These are phyloP conservation scores for Coemansia sp. DNA, from an alignment of 192 early-diverging fungal genomes.

Conservation along the genomic window DNA sequence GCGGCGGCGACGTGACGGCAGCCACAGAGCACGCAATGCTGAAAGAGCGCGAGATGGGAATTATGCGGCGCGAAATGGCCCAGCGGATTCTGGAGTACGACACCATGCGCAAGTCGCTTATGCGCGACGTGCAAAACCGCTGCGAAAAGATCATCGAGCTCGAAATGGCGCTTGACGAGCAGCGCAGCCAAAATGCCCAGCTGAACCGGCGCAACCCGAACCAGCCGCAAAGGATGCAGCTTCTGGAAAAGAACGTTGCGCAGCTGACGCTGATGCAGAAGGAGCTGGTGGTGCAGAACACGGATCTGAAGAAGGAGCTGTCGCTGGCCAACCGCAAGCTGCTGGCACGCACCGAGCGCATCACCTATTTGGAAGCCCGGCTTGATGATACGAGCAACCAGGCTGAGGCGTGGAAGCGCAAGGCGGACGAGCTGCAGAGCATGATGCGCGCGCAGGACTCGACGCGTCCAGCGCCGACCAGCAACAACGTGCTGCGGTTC, in stretches of 20 bases:
- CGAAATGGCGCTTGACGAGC: constrained; percentile 95
- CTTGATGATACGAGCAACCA: constrained; percentile 74
- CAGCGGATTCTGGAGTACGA: constrained; percentile 91
- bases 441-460: constrained; percentile 28
- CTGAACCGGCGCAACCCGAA: constrained; percentile 79
- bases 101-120: constrained; percentile 96
- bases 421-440: constrained; percentile 62
- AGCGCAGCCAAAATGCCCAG: constrained; percentile 88
- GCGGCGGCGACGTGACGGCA: constrained; percentile 26
- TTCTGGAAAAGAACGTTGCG: constrained; percentile 95
- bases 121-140: constrained; percentile 96
- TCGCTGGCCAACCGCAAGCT: constrained; percentile 90
- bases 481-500: constrained; percentile 55
- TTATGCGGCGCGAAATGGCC: constrained; percentile 54
- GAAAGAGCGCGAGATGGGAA: constrained; percentile 57
- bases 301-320: constrained; percentile 91
- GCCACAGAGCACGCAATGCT: constrained; percentile 50
- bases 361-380: constrained; percentile 81
- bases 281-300: constrained; percentile 95
- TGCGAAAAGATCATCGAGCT: constrained; percentile 98
- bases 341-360: constrained; percentile 87
- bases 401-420: constrained; percentile 73
- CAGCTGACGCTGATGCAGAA: constrained; percentile 95
- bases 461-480: constrained; percentile 13
- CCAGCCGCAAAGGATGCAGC: constrained; percentile 96